Evolutionary conservation across 805 yeast genomes (phyloP), one percentile per base, ranked within the genome.

Genomic region (Ogataea paraovalis): DNA sequence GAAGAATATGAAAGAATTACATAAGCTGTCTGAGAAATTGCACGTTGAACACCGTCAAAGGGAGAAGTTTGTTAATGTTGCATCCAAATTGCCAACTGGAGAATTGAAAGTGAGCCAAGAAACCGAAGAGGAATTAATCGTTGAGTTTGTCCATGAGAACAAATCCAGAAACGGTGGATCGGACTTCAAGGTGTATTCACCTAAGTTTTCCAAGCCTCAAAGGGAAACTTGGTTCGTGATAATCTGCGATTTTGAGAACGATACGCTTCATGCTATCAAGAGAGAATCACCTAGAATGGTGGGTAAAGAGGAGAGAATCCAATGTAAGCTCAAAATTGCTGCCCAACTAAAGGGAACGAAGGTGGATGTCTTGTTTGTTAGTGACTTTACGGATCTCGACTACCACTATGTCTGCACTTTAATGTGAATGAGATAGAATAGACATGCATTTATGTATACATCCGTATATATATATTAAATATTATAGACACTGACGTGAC

Each of bases 151-250:
- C 8, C 95, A 86, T 60, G 67, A 70, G n/a, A 80, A 78, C 45
- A 56, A 51, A 21, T 73, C 80, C 3, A 60, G 69, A 46, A 25
- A 10, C 10, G 28, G 28, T 25, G 78, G 76, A 52, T 68, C 71
- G 3, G 90, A 84, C 40, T 86, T 81, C 70, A 79, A 78, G 53
- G 78, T 88, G 44, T 80, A 83, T 58, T 74, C 91, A 48, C 92
- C 95, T 2, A 79, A 78, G 56, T 94, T 87, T 69, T 96, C 96
- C 40, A 92, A 94, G 65, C 72, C 82, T 2, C 99, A 94, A 66
- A 83, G 89, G 59, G 98, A 94, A 62, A 81, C 95, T 0, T 94
- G 99, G 98, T 88, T 92, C 64, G 76, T 83, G 9, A 77, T 92
- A 42, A 55, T 83, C 9, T 69, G 78, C 50, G 80, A 82, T 51